Base-by-base conservation (phyloP, 257 asterid genomes). In the Handroanthus guayacan region DNA sequence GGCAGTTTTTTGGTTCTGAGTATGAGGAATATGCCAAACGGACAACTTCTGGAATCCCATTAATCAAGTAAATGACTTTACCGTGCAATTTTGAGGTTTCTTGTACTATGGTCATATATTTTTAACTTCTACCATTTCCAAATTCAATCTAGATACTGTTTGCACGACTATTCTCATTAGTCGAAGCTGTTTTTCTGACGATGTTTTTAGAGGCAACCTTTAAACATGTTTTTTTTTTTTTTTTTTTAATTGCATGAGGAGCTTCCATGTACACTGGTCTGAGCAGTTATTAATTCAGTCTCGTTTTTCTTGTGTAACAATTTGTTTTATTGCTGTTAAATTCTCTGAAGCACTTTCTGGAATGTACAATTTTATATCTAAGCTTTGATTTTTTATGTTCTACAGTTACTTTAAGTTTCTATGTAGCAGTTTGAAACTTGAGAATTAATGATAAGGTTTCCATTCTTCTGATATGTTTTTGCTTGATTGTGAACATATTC, bases 41-140 rank as follows among this genome's bases (percentile, higher is more conserved):
- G 71, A 90, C 95, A 47, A 68, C 80, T 72, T 91, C 97, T 69
- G 98, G 98, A 7, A 72, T 95, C 64, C 99, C 97, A n/a, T 90
- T 92, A 77, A 81, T 95, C 75, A 89, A 83, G 88, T 92, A 82
- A 25, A 92, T 56, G 71, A 61, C 16, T 48, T 44, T 56, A 16
- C 18, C 60, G 34, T 75, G 55, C 12, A 57, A 6, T 61, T 58
- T 16, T 17, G 60, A 38, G 39, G 20, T 57, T 36, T 6, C 66
- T 69, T 69, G 69, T 54, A 31, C 38, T 56, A 67, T 45, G 62
- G 62, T 12, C 47, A 37, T 45, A 67, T 44, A 45, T 11, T 63
- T 65, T 43, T n/a, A 2, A 48, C 9, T 6, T 48, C 67, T 44
- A 8, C 7, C 63, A 63, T 52, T 61, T 38, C 37, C 52, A 50